Base-by-base conservation (phyloP, 768 basidiomycete genomes). In the Multifurca ochricompacta region DNA sequence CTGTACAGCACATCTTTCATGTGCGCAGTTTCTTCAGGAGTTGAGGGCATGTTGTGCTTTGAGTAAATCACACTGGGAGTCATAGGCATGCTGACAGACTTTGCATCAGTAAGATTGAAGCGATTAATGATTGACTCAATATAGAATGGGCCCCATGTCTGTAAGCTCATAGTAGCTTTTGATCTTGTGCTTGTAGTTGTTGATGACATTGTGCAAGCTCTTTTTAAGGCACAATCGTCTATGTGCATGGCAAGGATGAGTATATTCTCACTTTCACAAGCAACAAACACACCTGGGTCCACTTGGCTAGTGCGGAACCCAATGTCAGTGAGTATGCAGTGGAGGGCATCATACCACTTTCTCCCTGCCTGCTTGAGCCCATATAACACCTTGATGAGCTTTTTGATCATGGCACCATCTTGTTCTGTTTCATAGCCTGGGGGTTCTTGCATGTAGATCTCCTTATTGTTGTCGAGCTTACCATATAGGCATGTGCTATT, bases 61-160 rank as follows among this genome's bases (percentile, higher is more conserved):
- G 40, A 19, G 4, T 19, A 25, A 14, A 19, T 9, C 7, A 35
- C 4, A 2, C 36, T n/a, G 4, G 65, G 52, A 21, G 67, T 65
- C 62, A 67, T 66, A 46, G 64, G 69, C 28, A 39, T 65, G 3
- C 41, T 62, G n/a, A 42, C 49, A 21, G 65, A 64, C 57, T 60
- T 62, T 8, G 55, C 35, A 37, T 69, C 62, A n/a, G 58, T 39
- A 11, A 67, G 54, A 37, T 61, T 56, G 53, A 62, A 68, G 8
- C 63, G 47, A 0, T 41, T 9, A 8, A 68, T 19, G 44, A 63
- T 62, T 10, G 64, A 58, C 47, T 66, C 56, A 53, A 72, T 65
- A 48, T 68, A 70, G 31, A 1, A 56, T 49, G 2, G 36, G 13
- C 11, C 54, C 54, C 4, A 51, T 9, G 28, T 51, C 40, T 9